phyloP scores from a whole-genome alignment of 1,284 basidiomycete species.

The Anthracocystis panici-leucophaei region DNA sequence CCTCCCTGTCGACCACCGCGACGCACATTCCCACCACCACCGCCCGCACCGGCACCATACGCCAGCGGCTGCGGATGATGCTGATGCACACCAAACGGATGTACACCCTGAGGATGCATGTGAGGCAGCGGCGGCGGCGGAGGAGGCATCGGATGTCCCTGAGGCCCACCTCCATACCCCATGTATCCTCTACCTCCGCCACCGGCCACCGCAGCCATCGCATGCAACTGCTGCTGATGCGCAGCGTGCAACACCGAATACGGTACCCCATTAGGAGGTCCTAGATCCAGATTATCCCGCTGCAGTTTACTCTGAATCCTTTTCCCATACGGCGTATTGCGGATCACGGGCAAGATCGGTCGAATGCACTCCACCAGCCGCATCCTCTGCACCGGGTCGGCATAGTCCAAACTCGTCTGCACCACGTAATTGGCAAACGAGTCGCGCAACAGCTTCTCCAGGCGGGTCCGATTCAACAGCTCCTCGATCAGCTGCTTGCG shows the following conservation, averaged over 20 bases:
- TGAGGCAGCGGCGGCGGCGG: conserved; percentile 13
- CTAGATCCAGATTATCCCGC: conserved; percentile 63
- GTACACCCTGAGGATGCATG: conserved; percentile 1
- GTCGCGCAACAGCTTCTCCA: conserved; percentile 93
- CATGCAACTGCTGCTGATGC: conserved; percentile 57
- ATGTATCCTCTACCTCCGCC: conserved; percentile 24
- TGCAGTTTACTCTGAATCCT: conserved; percentile 69
- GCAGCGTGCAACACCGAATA: conserved; percentile 60
- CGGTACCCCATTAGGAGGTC: conserved; percentile 50
- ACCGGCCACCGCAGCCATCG: conserved; percentile 49
- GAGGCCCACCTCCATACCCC: conserved; percentile 17
- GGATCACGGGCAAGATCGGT: conserved; percentile 68
- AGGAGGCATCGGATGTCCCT: conserved; percentile 5
- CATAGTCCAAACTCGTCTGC: conserved; percentile 68
- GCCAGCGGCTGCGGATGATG: conserved; percentile 21
- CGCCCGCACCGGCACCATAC: conserved; percentile 10
- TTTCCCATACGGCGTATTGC: conserved; percentile 69
- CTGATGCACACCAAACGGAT: conserved; percentile 5
- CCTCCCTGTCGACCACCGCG: not conserved
- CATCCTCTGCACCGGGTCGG: conserved; percentile 66
- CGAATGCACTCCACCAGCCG: conserved; percentile 68
- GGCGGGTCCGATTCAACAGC: conserved; percentile 88
- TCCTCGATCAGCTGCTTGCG: conserved; percentile 96
- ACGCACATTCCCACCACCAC: conserved; percentile 16
- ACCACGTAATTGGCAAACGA: conserved; percentile 69